A percentile compares a stretch with the other conserved stretches of the same genome.
phyloP scores from a whole-genome alignment of 139 green algal species.

The Chlamydomonas eustigma region DNA sequence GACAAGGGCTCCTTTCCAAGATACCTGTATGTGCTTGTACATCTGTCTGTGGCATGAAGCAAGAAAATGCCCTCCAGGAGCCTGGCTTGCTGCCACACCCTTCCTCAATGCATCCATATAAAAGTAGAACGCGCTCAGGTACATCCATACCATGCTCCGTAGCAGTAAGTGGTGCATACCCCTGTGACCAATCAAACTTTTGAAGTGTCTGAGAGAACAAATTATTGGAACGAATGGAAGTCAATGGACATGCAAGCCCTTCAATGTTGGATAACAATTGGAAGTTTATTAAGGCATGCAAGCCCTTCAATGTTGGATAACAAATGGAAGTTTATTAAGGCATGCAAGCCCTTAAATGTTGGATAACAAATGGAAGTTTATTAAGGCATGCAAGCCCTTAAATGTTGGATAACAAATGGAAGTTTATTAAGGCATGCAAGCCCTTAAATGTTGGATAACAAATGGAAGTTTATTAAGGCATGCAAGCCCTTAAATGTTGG shows the following conservation, averaged over 20 bases:
- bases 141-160: neutral
- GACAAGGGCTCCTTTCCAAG: no score
- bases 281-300: neutral
- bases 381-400: neutral
- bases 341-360: no score
- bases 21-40: no score
- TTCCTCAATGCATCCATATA: conserved; percentile 15
- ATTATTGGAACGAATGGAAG: no score
- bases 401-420: neutral
- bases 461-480: no score
- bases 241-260: neutral
- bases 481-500: neutral
- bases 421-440: neutral
- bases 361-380: no score
- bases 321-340: neutral
- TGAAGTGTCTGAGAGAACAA: no score
- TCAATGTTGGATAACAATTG: neutral
- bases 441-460: no score
- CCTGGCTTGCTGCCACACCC: conserved; percentile 38
- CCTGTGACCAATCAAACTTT: no score
- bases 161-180: conserved; percentile 27
- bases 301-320: neutral
- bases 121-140: conserved; percentile 1
- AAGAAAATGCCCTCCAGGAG: conserved; percentile 49
- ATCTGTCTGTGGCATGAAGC: conserved; percentile 16